phyloP scores from a whole-genome alignment of 495 filamentous ascomycete species.

The Xylaria sp. region DNA sequence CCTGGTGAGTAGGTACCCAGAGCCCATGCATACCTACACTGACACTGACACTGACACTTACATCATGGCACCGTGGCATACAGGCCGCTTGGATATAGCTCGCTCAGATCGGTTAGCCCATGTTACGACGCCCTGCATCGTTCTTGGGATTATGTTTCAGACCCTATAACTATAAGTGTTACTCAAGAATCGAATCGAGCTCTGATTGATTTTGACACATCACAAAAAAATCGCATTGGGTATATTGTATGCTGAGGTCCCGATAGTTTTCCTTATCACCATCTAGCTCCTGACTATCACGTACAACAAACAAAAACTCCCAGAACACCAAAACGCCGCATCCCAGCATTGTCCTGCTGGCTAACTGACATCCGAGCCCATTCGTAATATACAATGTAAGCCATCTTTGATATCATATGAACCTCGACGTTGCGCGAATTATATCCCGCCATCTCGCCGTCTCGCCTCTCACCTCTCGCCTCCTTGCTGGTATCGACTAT shows the following conservation, averaged over 20 bases:
- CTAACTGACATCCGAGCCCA: not conserved
- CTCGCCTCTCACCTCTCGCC: too few species aligned
- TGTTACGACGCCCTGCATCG: not conserved
- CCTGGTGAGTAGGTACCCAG: too few species aligned
- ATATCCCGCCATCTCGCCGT: not conserved
- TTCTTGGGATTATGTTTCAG: not conserved
- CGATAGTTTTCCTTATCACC: conserved; percentile 25
- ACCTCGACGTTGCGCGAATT: not conserved
- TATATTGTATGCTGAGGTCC: conserved; percentile 31
- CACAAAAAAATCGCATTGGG: conserved; percentile 31
- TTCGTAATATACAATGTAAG: conserved; percentile 30
- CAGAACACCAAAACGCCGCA: not conserved
- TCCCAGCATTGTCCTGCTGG: conserved; percentile 6
- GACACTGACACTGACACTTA: too few species aligned
- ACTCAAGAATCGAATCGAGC: not conserved
- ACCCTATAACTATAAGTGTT: not conserved
- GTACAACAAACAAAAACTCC: conserved; percentile 16
- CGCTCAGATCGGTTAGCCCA: too few species aligned
- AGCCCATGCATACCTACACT: too few species aligned
- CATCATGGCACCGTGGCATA: too few species aligned
- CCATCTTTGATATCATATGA: conserved; percentile 19
- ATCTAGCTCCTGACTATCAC: conserved; percentile 29
- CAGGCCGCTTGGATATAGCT: too few species aligned
- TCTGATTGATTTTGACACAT: conserved; percentile 14
- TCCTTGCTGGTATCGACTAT: not conserved